A percentile compares a stretch with the other conserved stretches of the same genome.
These are phyloP conservation scores for Mallotus repandus DNA, from an alignment of 441 rosid genomes.

Conservation along the genomic window DNA sequence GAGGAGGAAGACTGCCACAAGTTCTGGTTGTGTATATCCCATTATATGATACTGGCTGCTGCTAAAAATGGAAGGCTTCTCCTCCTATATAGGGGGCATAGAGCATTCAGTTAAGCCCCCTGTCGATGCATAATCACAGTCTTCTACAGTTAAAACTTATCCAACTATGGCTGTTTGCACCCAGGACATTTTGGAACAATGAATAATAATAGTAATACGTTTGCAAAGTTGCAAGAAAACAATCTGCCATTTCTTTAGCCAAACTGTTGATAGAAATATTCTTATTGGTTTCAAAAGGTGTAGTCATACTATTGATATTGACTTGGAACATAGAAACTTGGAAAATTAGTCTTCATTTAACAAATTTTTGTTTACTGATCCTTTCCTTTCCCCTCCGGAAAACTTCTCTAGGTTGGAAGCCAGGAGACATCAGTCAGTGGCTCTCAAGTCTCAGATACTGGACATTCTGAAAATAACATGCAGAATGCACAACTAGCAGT, in stretches of 20 bases:
- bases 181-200: neutral
- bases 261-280: neutral
- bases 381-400: conserved; percentile 22
- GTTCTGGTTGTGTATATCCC: neutral
- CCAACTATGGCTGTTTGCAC: neutral
- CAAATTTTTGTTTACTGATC: conserved; percentile 11
- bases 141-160: neutral
- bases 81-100: neutral
- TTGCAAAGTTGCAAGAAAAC: neutral
- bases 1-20: neutral
- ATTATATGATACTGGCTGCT: neutral
- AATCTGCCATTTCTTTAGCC: neutral
- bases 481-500: conserved; percentile 40
- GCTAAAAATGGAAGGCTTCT: neutral
- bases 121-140: neutral
- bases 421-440: conserved; percentile 58
- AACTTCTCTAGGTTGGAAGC: conserved; percentile 49
- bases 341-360: neutral
- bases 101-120: neutral
- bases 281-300: neutral
- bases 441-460: conserved; percentile 51
- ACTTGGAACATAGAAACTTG: neutral
- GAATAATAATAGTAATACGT: neutral
- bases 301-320: neutral
- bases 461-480: conserved; percentile 48